Evolutionary conservation across 2,329 filamentous ascomycete species (phyloP).

Genomic region (Nothopassalora personata): DNA sequence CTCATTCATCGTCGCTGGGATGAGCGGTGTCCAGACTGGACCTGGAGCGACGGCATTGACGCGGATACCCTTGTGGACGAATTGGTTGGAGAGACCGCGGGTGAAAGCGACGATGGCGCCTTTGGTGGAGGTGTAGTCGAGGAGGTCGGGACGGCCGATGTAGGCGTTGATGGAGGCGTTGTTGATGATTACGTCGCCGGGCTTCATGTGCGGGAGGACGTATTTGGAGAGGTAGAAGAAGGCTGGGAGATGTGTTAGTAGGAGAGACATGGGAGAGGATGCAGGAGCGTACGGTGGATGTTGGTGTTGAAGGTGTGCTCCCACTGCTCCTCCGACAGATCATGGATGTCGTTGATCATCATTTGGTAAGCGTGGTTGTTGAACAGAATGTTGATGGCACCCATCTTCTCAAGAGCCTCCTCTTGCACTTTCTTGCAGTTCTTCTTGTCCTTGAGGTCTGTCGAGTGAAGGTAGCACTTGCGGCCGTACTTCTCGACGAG

Average conservation of each 20-base stretch:
- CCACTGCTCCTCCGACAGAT: conserved; percentile 75
- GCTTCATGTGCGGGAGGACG: conserved; percentile 65
- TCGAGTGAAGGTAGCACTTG: conserved; percentile 59
- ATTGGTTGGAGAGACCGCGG: conserved; percentile 69
- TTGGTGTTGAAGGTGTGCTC: conserved; percentile 74
- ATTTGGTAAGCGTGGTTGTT: conserved; percentile 71
- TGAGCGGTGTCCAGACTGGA: conserved; percentile 72
- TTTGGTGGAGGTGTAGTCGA: conserved; percentile 77
- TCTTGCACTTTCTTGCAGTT: conserved; percentile 68
- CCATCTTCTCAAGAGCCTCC: conserved; percentile 59
- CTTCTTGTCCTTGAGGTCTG: conserved; percentile 59
- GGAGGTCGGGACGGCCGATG: conserved; percentile 69
- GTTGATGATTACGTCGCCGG: conserved; percentile 76
- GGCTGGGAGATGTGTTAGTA: conserved; percentile 17
- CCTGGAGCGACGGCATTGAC: conserved; percentile 75
- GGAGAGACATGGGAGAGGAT: background rate
- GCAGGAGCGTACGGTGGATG: conserved; percentile 52
- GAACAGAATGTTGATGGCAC: conserved; percentile 66
- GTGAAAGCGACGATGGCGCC: conserved; percentile 77
- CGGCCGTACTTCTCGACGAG: conserved; percentile 62
- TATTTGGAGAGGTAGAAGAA: conserved; percentile 80
- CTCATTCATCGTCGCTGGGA: conserved; percentile 66
- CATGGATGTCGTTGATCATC: conserved; percentile 65
- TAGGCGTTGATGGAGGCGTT: conserved; percentile 81
- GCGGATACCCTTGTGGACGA: conserved; percentile 63